Conservation (phyloP, 192 early-diverging fungal genomes). For the Backusella australiensis region DNA sequence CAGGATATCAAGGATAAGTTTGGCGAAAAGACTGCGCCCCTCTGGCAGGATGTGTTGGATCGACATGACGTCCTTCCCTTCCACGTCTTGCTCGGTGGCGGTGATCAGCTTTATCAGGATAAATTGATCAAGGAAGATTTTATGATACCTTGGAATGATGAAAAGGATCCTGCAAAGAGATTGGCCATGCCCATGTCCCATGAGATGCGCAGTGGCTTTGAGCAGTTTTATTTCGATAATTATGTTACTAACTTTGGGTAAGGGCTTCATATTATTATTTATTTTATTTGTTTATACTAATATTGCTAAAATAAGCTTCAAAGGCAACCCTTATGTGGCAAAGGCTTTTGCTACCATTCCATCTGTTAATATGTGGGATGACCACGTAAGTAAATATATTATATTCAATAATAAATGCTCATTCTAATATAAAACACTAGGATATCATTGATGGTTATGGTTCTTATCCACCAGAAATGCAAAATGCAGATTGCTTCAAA, state of each 20-base stretch:
- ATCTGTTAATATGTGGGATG: constrained; percentile 77
- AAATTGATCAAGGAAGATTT: constrained; percentile 50
- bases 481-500: constrained; percentile 64
- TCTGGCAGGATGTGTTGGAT: constrained; percentile 68
- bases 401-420: neutral
- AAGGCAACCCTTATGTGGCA: constrained; percentile 39
- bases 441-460: constrained; percentile 85
- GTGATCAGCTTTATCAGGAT: constrained; percentile 74
- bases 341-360: constrained; percentile 77
- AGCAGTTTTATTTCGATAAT: constrained; percentile 34
- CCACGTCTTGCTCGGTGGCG: constrained; percentile 72
- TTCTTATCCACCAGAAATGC: constrained; percentile 76
- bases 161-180: constrained; percentile 30
- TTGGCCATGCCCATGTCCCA: constrained; percentile 18
- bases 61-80: constrained; percentile 59
- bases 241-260: constrained; percentile 31
- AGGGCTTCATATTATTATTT: neutral
- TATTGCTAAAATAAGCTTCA: neutral
- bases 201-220: constrained; percentile 27
- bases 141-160: constrained; percentile 59
- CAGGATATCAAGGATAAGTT: constrained; percentile 45
- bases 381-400: constrained; percentile 57
- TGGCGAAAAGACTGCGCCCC: constrained; percentile 45
- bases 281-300: neutral
- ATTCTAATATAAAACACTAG: constrained; percentile 4